phyloP scores from a whole-genome alignment of 352 stramenopile genomes.

The Saprolegnia diclina region DNA sequence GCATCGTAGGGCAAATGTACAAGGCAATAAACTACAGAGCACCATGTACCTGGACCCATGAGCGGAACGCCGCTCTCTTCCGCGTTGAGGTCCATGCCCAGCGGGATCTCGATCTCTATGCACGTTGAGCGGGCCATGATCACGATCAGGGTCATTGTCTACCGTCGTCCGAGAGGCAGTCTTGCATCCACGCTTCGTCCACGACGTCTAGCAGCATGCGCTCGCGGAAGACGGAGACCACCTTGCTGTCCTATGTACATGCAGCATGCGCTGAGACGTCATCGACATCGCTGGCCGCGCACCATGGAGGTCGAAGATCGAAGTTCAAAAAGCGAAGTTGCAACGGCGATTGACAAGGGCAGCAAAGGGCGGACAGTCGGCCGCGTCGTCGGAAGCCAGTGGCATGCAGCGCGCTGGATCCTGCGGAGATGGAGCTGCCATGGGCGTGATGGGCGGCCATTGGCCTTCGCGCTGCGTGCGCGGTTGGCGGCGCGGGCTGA shows the following conservation, averaged over 20 bases:
- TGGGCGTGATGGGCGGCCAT: too few relatives aligned
- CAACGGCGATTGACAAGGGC: not conserved
- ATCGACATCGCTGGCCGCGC: not conserved
- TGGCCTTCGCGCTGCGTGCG: too few relatives aligned
- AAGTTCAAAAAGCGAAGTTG: not conserved
- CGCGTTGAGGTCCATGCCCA: constrained; percentile 45
- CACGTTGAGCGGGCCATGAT: not conserved
- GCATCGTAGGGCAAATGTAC: too few relatives aligned
- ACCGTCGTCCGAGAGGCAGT: constrained; percentile 78
- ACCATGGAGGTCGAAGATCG: not conserved
- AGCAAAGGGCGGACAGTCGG: not conserved
- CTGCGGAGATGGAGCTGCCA: too few relatives aligned
- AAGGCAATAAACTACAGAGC: too few relatives aligned
- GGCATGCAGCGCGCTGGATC: too few relatives aligned
- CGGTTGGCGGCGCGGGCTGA: too few relatives aligned
- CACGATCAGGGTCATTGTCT: not conserved
- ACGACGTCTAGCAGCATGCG: constrained; percentile 74
- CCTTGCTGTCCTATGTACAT: constrained; percentile 51
- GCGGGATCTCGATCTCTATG: constrained; percentile 67
- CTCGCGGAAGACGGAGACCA: constrained; percentile 60
- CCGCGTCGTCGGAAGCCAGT: too few relatives aligned
- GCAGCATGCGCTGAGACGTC: not conserved
- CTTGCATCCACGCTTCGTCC: constrained; percentile 75
- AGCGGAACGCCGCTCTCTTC: constrained; percentile 39
- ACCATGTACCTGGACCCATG: constrained; percentile 25